Percentiles rank a stretch among this genome's conserved stretches.
phyloP scores from a whole-genome alignment of 345 rosid genomes.

The Lumnitzera littorea region DNA sequence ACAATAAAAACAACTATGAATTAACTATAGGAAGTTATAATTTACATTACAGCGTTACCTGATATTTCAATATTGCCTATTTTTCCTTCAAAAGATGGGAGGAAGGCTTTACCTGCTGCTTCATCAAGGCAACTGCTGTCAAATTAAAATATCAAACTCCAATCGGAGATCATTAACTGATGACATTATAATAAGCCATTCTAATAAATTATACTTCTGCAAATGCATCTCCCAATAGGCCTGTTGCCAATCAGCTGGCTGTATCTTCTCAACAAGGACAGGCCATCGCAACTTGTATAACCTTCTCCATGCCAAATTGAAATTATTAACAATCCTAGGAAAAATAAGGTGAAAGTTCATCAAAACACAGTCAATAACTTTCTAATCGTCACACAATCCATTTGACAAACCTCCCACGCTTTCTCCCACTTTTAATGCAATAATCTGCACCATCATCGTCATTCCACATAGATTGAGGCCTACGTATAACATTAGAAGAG shows the following conservation, averaged over 20 bases:
- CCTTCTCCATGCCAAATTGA: conserved; percentile 48
- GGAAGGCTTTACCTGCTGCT: conserved; percentile 61
- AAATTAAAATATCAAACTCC: conserved; percentile 13
- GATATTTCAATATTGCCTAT: conserved; percentile 47
- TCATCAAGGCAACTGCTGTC: conserved; percentile 79
- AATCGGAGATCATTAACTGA: background rate
- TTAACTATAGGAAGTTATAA: background rate
- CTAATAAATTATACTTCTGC: conserved; percentile 41
- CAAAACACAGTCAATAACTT: too few species aligned
- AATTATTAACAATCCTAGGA: conserved; percentile 14
- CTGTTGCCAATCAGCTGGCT: conserved; percentile 60
- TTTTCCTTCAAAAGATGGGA: conserved; percentile 55
- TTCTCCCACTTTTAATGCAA: conserved; percentile 36
- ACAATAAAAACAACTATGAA: background rate
- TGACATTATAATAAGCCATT: background rate
- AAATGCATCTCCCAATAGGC: conserved; percentile 80
- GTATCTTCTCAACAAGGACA: conserved; percentile 13
- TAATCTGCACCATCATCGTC: conserved; percentile 30
- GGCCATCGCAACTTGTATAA: conserved; percentile 74
- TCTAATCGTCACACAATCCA: too few species aligned
- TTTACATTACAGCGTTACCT: conserved; percentile 24
- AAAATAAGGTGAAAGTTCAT: background rate
- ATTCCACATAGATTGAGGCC: conserved; percentile 48
- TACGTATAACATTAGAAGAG: conserved; percentile 18
- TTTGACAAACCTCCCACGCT: conserved; percentile 51